Evolutionary conservation across 345 rosid species (phyloP).

Genomic region (Iberis pinnata): DNA sequence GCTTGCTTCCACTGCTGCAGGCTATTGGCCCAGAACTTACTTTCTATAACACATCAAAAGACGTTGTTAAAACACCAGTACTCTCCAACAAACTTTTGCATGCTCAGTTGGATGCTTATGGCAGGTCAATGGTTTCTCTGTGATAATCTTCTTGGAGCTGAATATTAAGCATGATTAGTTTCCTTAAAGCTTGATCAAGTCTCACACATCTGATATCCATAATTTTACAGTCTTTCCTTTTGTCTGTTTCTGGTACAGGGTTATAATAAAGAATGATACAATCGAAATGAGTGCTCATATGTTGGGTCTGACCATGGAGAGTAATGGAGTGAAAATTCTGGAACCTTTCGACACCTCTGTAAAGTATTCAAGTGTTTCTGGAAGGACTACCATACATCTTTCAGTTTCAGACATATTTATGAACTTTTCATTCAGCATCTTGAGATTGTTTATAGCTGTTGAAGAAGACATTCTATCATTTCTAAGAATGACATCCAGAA

Average conservation of each 20-base stretch:
- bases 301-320: conserved; percentile 88
- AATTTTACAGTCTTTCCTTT: conserved; percentile 8
- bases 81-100: conserved; percentile 87
- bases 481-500: conserved; percentile 79
- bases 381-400: conserved; percentile 68
- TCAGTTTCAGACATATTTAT: conserved; percentile 80
- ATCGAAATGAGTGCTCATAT: conserved; percentile 72
- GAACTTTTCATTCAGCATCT: conserved; percentile 93
- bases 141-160: conserved; percentile 8
- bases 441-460: conserved; percentile 84
- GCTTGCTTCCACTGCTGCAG: conserved; percentile 39
- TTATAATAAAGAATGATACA: conserved; percentile 65
- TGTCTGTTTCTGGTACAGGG: conserved; percentile 42
- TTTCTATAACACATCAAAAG: conserved; percentile 71
- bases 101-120: conserved; percentile 75
- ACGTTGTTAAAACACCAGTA: conserved; percentile 51
- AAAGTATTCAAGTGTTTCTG: conserved; percentile 79
- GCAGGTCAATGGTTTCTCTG: conserved; percentile 45
- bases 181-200: conserved; percentile 5
- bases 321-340: conserved; percentile 85
- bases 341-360: conserved; percentile 88
- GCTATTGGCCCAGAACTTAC: conserved; percentile 95
- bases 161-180: conserved; percentile 12
- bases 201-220: conserved; percentile 12
- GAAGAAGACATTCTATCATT: conserved; percentile 88